Conservation (phyloP, 176 grass and related monocot genomes). For the Carex kokanica region DNA sequence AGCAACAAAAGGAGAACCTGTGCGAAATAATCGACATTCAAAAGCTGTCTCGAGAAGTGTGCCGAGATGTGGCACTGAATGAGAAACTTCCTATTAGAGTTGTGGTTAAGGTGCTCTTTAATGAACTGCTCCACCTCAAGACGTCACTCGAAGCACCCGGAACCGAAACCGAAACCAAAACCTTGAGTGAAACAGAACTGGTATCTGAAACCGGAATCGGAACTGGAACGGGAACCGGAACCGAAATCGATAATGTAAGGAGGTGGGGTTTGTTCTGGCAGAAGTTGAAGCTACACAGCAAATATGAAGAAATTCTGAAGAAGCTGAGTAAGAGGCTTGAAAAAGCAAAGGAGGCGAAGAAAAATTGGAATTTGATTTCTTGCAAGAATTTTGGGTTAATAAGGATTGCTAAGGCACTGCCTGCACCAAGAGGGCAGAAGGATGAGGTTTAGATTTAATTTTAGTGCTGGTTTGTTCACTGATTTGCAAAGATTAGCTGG, state of each 20-base stretch:
- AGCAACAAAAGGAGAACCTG: slow-evolving; percentile 71
- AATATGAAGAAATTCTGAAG: slow-evolving; percentile 57
- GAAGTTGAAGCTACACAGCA: slow-evolving; percentile 65
- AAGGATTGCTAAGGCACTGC: not conserved
- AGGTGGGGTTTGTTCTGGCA: slow-evolving; percentile 35
- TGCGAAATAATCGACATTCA: slow-evolving; percentile 70
- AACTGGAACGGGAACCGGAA: not conserved
- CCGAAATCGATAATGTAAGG: not conserved
- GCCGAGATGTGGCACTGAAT: slow-evolving; percentile 69
- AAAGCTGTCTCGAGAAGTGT: slow-evolving; percentile 75
- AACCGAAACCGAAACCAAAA: slow-evolving; percentile 13
- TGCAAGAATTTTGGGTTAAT: not conserved
- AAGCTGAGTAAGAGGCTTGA: slow-evolving; percentile 57
- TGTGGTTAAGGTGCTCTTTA: slow-evolving; percentile 81
- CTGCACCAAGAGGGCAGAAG: not conserved
- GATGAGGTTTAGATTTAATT: not conserved
- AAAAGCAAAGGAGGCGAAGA: slow-evolving; percentile 39
- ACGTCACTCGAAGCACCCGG: not conserved
- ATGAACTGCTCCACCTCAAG: slow-evolving; percentile 77
- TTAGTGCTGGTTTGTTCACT: not conserved
- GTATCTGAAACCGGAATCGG: not conserved
- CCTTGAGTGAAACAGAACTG: slow-evolving; percentile 33
- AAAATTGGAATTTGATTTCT: not conserved
- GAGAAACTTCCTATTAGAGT: slow-evolving; percentile 68
- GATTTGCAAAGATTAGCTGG: not conserved